Conservation (phyloP, 2,329 filamentous ascomycete genomes). For the Botrytis medusae region DNA sequence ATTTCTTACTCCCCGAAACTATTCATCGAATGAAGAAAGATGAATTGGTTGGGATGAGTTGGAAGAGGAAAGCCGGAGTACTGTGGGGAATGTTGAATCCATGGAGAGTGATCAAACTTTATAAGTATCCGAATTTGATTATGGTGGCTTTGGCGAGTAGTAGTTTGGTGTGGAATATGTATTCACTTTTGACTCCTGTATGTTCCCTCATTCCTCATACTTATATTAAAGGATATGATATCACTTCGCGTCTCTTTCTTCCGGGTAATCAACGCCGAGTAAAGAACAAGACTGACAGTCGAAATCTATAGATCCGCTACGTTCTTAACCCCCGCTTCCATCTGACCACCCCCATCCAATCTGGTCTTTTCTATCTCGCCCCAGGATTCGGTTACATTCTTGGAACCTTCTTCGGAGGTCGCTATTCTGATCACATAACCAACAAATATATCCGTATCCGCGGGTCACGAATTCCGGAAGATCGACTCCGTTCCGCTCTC, state of each 20-base stretch:
- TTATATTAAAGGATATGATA: not conserved
- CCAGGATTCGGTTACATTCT: constrained; percentile 69
- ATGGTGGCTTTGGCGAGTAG: constrained; percentile 60
- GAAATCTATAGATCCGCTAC: constrained; percentile 55
- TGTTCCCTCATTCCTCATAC: not conserved
- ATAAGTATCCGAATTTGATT: constrained; percentile 67
- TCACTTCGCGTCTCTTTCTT: not conserved
- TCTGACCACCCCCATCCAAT: constrained; percentile 63
- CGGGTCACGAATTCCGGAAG: constrained; percentile 64
- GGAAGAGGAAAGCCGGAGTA: constrained; percentile 50
- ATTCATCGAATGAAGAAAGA: constrained; percentile 63
- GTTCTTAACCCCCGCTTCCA: constrained; percentile 73
- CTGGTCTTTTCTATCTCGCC: constrained; percentile 71
- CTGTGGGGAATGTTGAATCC: constrained; percentile 67
- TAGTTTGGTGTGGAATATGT: constrained; percentile 74
- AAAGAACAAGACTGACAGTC: not conserved
- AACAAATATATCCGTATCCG: constrained; percentile 58
- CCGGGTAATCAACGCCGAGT: no score
- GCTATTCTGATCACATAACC: constrained; percentile 67
- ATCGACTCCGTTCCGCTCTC: constrained; percentile 61
- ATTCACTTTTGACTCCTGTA: constrained; percentile 60
- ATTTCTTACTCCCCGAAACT: constrained; percentile 71
- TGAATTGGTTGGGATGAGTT: constrained; percentile 58
- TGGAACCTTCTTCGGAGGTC: constrained; percentile 70
- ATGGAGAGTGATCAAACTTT: constrained; percentile 60